Conservation (phyloP, 2,329 filamentous ascomycete species). For the Pyrenophora seminiperda region DNA sequence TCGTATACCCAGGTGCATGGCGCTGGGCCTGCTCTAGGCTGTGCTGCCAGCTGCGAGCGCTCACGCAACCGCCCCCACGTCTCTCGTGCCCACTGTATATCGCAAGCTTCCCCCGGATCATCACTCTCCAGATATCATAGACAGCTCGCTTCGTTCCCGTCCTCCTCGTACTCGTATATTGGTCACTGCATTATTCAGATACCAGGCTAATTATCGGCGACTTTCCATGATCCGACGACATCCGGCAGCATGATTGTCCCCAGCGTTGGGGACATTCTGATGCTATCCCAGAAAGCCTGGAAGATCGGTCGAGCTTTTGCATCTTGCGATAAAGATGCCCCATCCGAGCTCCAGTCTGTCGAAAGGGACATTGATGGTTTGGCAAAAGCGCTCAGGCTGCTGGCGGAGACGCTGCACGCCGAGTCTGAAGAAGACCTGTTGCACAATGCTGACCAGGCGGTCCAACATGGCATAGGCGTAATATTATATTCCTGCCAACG, state of each 20-base stretch:
- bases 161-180: not conserved
- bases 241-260: slow-evolving; percentile 38
- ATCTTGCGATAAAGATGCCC: slow-evolving; percentile 48
- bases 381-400: slow-evolving; percentile 50
- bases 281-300: slow-evolving; percentile 55
- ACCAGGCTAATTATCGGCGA: not conserved
- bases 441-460: slow-evolving; percentile 42
- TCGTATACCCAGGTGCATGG: slow-evolving; percentile 29
- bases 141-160: not conserved
- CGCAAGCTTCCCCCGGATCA: slow-evolving; percentile 26
- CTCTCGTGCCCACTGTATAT: slow-evolving; percentile 25
- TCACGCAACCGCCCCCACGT: slow-evolving; percentile 31
- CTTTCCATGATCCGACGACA: slow-evolving; percentile 13
- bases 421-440: slow-evolving; percentile 44
- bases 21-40: slow-evolving; percentile 24
- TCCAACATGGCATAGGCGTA: slow-evolving; percentile 45
- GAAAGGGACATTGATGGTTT: slow-evolving; percentile 51
- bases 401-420: slow-evolving; percentile 53
- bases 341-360: slow-evolving; percentile 51
- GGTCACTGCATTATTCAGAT: not conserved
- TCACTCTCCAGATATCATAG: slow-evolving; percentile 3
- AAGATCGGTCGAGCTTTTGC: slow-evolving; percentile 53
- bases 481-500: slow-evolving; percentile 49
- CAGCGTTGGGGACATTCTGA: slow-evolving; percentile 52
- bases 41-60: slow-evolving; percentile 7